Evolutionary conservation across 192 early-diverging fungal genomes (phyloP).

Genomic region (Coemansia brasiliensis): DNA sequence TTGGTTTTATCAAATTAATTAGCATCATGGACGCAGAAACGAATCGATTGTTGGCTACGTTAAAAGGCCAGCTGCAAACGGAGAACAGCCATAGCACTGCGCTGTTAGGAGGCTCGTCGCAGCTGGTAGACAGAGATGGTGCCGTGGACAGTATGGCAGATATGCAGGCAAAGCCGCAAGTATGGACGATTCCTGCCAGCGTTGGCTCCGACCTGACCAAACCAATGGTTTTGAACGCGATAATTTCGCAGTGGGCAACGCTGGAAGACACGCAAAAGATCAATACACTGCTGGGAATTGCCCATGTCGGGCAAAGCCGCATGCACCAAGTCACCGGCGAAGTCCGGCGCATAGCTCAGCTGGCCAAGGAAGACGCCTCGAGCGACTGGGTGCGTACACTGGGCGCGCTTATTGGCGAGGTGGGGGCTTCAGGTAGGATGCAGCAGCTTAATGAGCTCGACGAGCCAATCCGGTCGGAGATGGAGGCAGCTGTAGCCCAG

Average conservation of each 20-base stretch:
- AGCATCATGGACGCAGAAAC: background rate
- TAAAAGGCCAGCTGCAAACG: conserved; percentile 1
- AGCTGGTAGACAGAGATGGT: background rate
- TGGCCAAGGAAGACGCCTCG: conserved; percentile 16
- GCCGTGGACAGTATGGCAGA: background rate
- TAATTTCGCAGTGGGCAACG: conserved; percentile 22
- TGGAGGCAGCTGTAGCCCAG: conserved; percentile 23
- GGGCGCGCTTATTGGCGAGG: conserved; percentile 32
- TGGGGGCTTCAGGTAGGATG: conserved; percentile 30
- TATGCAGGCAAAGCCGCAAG: conserved; percentile 6
- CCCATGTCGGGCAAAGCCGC: conserved; percentile 31
- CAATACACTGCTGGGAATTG: conserved; percentile 40
- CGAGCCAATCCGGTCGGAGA: conserved; percentile 22
- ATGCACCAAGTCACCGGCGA: conserved; percentile 21
- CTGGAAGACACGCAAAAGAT: conserved; percentile 47
- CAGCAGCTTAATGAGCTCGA: conserved; percentile 8
- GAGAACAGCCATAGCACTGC: background rate
- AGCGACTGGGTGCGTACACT: conserved; percentile 50
- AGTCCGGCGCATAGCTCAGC: conserved; percentile 17
- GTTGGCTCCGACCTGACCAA: conserved; percentile 37
- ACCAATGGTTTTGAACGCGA: conserved; percentile 15
- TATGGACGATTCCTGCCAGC: conserved; percentile 41
- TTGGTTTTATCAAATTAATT: background rate
- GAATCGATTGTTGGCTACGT: background rate
- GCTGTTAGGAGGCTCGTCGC: background rate